Conservation (phyloP, 495 filamentous ascomycete species). For the Penicillium atrosanguineum region DNA sequence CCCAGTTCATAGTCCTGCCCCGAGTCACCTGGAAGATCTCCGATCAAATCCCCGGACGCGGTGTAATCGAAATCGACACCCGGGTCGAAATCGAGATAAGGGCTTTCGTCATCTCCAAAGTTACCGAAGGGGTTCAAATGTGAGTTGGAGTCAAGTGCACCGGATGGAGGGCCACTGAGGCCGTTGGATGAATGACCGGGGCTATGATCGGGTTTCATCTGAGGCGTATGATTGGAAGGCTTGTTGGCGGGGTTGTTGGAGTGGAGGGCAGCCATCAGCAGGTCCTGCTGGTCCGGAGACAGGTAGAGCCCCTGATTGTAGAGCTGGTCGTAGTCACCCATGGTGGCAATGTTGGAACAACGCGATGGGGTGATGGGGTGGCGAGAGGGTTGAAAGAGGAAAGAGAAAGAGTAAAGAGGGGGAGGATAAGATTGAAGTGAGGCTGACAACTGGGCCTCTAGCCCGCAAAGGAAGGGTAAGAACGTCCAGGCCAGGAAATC, state of each 20-base stretch:
- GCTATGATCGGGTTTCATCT: conserved; percentile 29
- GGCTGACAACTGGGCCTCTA: conserved; percentile 14
- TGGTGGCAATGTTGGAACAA: conserved; percentile 6
- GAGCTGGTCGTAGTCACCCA: conserved; percentile 39
- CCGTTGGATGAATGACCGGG: conserved; percentile 34
- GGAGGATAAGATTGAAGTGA: conserved; percentile 3
- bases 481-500: not conserved
- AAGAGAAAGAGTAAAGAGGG: not conserved
- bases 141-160: conserved; percentile 48
- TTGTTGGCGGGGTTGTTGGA: conserved; percentile 61
- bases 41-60: conserved; percentile 65
- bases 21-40: conserved; percentile 64
- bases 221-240: conserved; percentile 6
- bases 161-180: conserved; percentile 47
- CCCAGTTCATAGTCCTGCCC: conserved; percentile 52
- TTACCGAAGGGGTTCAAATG: conserved; percentile 40
- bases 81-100: conserved; percentile 78
- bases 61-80: conserved; percentile 70
- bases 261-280: conserved; percentile 81
- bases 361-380: not conserved
- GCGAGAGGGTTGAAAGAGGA: not conserved
- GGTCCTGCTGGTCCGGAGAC: conserved; percentile 81
- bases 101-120: conserved; percentile 64
- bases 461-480: conserved; percentile 8
- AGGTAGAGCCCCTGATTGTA: conserved; percentile 59